Conservation (phyloP, 805 yeast genomes). For the Monosporozyma unispora region DNA sequence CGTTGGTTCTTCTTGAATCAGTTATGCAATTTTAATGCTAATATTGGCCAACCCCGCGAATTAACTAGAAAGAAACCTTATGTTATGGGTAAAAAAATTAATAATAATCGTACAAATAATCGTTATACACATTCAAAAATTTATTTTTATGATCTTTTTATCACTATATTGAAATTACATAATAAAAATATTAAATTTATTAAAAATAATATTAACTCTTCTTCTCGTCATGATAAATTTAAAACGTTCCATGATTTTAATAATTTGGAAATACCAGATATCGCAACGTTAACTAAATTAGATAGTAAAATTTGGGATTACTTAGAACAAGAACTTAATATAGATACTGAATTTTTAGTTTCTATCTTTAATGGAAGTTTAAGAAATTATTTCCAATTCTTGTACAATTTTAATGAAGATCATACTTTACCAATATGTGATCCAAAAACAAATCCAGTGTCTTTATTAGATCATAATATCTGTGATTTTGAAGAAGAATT, state of each 20-base stretch:
- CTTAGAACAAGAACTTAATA: slow-evolving; percentile 11
- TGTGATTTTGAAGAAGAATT: slow-evolving; percentile 9
- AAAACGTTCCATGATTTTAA: background rate
- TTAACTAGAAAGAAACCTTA: slow-evolving; percentile 1
- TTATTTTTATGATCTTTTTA: slow-evolving; percentile 34
- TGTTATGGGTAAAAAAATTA: too few species aligned
- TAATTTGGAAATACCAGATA: background rate
- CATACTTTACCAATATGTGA: slow-evolving; percentile 10
- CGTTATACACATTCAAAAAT: slow-evolving; percentile 5
- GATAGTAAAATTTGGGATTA: too few species aligned
- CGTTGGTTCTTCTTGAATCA: slow-evolving; percentile 55
- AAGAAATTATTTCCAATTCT: slow-evolving; percentile 28
- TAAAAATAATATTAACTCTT: background rate
- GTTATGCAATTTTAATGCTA: slow-evolving; percentile 42
- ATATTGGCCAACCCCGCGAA: slow-evolving; percentile 1
- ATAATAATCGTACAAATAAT: too few species aligned
- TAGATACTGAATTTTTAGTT: slow-evolving; percentile 3
- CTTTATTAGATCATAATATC: slow-evolving; percentile 20
- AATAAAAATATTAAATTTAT: background rate
- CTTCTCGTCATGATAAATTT: background rate
- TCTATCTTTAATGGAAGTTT: slow-evolving; percentile 22
- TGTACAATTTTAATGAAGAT: slow-evolving; percentile 15
- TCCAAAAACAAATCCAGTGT: slow-evolving; percentile 21
- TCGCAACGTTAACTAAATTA: too few species aligned
- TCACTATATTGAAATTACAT: slow-evolving; percentile 23